Evolutionary conservation across 2,329 filamentous ascomycete species (phyloP), one percentile per base, ranked within the genome.

Genomic region (Epichloe sibirici): DNA sequence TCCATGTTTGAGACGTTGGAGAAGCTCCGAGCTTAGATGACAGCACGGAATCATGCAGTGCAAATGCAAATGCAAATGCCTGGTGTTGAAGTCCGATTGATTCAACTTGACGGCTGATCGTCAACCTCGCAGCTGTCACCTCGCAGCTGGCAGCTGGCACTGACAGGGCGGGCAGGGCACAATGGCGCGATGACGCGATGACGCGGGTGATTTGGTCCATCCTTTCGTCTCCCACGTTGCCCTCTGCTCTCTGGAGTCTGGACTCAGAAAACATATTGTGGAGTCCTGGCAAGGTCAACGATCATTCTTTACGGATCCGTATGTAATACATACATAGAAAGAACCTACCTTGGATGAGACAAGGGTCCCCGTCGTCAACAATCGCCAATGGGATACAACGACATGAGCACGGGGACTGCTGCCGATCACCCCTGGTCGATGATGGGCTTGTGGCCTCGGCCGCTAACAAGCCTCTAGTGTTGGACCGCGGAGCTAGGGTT

Each of bases 261-360:
- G 23, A 25, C 23, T 25, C 23, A 25, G 23, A 25, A 25, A 25
- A 25, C 25, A 25, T 25, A 25, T 25, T 25, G 25, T 25, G 25
- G 25, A 25, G 25, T 25, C 25, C 5, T 7, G 25, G 47, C 12
- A 31, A 49, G 9, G 4, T 31, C 11, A 49, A 49, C 47, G 45
- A 48, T 48, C 52, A 49, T 55, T 66, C 69, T 38, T 68, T 68
- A 46, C 17, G 17, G 17, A 17, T 17, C 17, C 17, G 17, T 17
- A 17, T 17, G n/a, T n/a, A n/a, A n/a, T n/a, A n/a, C n/a, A n/a
- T n/a, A n/a, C n/a, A n/a, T n/a, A 17, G 17, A 51, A 51, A 40
- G 49, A 45, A 51, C 21, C 49, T 47, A 51, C 21, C 49, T 47
- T 51, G 44, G 37, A 28, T 28, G 0, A n/a, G 23, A 13, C n/a